These are phyloP conservation scores for Pyrus bretschneideri DNA, from an alignment of 306 rosid species.

Conservation along the genomic window DNA sequence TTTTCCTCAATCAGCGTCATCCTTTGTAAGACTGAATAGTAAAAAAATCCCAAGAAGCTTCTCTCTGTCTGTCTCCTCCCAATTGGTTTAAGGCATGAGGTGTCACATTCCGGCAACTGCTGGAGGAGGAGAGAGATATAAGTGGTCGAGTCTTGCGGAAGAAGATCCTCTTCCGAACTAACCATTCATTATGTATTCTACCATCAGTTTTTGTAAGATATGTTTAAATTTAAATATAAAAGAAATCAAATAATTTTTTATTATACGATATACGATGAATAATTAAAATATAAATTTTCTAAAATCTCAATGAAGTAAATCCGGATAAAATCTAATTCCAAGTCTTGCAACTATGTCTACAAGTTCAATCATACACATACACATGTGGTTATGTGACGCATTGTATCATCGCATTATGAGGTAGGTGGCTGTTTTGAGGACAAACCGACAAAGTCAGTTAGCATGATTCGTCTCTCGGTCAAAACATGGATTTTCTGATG, in stretches of 20 bases:
- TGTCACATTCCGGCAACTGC: neutral
- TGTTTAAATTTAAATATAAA: too few species aligned
- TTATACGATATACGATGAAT: too few species aligned
- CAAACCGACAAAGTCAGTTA: neutral
- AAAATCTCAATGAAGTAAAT: too few species aligned
- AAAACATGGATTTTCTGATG: neutral
- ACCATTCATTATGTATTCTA: too few species aligned
- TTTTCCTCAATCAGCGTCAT: neutral
- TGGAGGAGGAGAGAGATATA: neutral
- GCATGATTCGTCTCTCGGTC: neutral
- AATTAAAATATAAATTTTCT: too few species aligned
- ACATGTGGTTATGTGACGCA: neutral
- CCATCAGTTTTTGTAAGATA: too few species aligned
- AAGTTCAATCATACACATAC: neutral
- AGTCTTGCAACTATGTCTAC: neutral
- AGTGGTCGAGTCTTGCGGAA: constrained; percentile 1
- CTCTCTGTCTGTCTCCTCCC: neutral
- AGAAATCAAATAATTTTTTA: too few species aligned
- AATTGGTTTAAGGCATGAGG: neutral
- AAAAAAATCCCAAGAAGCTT: neutral
- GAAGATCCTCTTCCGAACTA: too few species aligned
- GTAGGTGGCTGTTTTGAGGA: neutral
- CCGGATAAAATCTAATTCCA: too few species aligned
- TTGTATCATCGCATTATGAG: neutral
- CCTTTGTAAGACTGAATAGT: neutral